A percentile compares a stretch with the other conserved stretches of the same genome.
Evolutionary conservation across 331 rosid species (phyloP).

Genomic region (Prunus yedoensis): DNA sequence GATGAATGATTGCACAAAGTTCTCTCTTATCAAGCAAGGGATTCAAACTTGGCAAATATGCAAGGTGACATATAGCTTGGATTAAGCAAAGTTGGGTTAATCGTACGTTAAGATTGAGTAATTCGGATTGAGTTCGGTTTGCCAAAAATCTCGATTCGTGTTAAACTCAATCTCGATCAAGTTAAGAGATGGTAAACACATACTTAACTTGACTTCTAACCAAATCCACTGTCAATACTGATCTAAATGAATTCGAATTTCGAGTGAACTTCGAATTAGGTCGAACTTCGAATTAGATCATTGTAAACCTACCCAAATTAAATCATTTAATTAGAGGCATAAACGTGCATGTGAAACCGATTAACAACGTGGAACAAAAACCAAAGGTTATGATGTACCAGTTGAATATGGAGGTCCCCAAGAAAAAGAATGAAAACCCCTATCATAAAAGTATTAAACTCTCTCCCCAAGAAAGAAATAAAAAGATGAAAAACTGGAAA

Average conservation of each 20-base stretch:
- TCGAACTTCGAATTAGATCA: background rate
- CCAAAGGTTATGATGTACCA: background rate
- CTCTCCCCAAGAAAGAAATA: background rate
- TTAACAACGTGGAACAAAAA: background rate
- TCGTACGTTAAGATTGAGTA: background rate
- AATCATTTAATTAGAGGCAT: background rate
- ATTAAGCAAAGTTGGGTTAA: background rate
- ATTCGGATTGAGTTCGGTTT: background rate
- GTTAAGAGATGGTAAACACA: too few species aligned
- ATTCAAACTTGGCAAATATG: background rate
- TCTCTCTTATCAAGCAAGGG: background rate
- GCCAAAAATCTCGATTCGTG: background rate
- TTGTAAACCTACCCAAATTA: background rate
- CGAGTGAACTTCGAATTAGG: too few species aligned
- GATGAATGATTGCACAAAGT: background rate
- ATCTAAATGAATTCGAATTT: too few species aligned
- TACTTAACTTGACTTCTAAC: background rate
- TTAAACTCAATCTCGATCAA: background rate
- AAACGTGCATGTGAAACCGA: background rate
- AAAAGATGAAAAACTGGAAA: background rate
- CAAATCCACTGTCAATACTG: too few species aligned
- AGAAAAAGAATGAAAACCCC: background rate
- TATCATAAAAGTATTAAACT: background rate
- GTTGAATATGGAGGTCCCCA: background rate
- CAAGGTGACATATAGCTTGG: background rate